Percentiles rank a stretch among this genome's conserved stretches.
These are phyloP conservation scores for Aspergillus sp. DNA, from an alignment of 2,329 filamentous ascomycete genomes.

Conservation along the genomic window DNA sequence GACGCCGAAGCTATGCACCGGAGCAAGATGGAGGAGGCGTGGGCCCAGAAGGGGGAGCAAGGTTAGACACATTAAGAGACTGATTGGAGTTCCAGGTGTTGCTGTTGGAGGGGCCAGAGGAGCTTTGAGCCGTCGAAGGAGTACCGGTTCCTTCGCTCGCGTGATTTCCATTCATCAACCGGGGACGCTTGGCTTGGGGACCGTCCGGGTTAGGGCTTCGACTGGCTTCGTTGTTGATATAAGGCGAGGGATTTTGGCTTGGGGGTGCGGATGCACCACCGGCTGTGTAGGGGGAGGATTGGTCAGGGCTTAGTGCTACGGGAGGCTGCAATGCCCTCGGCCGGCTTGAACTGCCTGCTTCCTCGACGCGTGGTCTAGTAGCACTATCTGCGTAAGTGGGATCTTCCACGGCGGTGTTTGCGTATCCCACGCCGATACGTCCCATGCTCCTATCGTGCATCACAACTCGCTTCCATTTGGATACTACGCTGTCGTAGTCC, in stretches of 20 bases:
- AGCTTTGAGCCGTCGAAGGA: slow-evolving; percentile 3
- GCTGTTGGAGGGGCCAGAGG: slow-evolving; percentile 2
- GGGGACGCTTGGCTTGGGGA: slow-evolving; percentile 29
- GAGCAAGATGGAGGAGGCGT: slow-evolving; percentile 17
- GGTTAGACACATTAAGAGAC: slow-evolving; percentile 15
- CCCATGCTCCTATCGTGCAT: slow-evolving; percentile 42
- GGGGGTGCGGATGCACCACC: slow-evolving; percentile 18
- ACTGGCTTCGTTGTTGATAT: slow-evolving; percentile 20
- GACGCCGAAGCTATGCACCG: background rate
- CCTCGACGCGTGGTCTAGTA: slow-evolving; percentile 4
- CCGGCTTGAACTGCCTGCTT: slow-evolving; percentile 6
- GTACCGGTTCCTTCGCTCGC: background rate
- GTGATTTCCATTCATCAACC: slow-evolving; percentile 29
- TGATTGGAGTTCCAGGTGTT: slow-evolving; percentile 9
- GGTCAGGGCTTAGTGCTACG: slow-evolving; percentile 21
- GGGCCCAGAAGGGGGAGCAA: slow-evolving; percentile 18
- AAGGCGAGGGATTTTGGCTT: slow-evolving; percentile 25
- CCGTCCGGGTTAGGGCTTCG: slow-evolving; percentile 12
- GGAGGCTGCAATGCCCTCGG: slow-evolving; percentile 11
- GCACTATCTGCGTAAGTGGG: no score
- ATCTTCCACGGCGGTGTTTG: slow-evolving; percentile 15
- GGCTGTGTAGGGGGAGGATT: slow-evolving; percentile 14
- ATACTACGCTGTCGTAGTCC: slow-evolving; percentile 45
- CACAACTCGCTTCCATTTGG: slow-evolving; percentile 46
- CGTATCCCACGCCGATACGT: slow-evolving; percentile 27